Base-by-base conservation (phyloP, 306 rosid species). In the Ammopiptanthus mongolicus region DNA sequence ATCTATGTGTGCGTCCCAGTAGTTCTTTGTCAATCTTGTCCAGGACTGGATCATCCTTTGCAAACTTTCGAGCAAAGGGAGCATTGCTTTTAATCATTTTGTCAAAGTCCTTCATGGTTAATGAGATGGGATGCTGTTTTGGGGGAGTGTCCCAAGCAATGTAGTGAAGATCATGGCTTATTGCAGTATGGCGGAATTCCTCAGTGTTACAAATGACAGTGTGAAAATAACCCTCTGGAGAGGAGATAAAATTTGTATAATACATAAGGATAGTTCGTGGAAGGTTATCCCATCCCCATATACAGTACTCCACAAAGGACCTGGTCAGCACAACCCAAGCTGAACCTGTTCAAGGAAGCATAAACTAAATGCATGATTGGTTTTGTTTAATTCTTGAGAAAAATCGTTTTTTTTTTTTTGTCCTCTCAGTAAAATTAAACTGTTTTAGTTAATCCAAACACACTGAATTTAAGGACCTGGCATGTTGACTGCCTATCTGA, bases 61-160 rank as follows among this genome's bases (percentile, higher is more conserved):
- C 87, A 76, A 92, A 95, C 64, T 95, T 95, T 21, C 97, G 83
- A 5, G 99, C 99, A 76, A 95, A 95, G 0, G 91, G 92, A 2
- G 99, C 99, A 0, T 81, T 92, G 91, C 98, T 95, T 14, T 71
- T 63, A 23, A 92, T 96, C 97, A 92, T 95, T 73, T 85, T 87
- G 55, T 87, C 87, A 10, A 87, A 95, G 82, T 92, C 93, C 87
- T 89, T 92, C 87, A 81, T 81, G 29, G 97, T 82, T 84, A 95
- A 77, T 8, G 82, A 67, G 51, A 71, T 52, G 21, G 99, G 99
- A 59, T 95, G 99, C 84, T 95, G 99, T 93, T 90, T 95, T 10
- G 99, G 99, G 33, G 99, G 98, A 56, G 17, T 92, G 92, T 92
- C 99, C 99, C 99, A 95, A 56, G 97, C 99, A 65, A 95, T 95